A percentile compares a stretch with the other conserved stretches of the same genome.
phyloP scores from a whole-genome alignment of 805 yeast species.

The Yarrowia osloensis region DNA sequence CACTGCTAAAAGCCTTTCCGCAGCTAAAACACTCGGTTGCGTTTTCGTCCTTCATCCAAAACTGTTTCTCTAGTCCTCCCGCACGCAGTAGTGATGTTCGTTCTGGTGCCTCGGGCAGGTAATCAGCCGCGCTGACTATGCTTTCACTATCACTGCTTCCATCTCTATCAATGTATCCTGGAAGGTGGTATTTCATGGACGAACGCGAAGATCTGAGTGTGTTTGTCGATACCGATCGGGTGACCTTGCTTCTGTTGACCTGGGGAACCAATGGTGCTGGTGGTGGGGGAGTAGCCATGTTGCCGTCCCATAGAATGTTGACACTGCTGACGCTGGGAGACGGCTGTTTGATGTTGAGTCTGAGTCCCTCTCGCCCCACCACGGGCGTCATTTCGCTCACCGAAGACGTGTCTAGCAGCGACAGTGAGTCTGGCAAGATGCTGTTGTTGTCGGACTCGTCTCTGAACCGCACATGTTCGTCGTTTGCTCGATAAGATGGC shows the following conservation, averaged over 20 bases:
- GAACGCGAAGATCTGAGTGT: slow-evolving; percentile 19
- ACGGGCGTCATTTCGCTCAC: slow-evolving; percentile 25
- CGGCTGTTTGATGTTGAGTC: slow-evolving; percentile 10
- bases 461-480: slow-evolving; percentile 5
- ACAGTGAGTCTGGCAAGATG: slow-evolving; percentile 17
- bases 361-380: neutral
- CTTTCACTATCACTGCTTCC: slow-evolving; percentile 39
- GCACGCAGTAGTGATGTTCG: slow-evolving; percentile 32
- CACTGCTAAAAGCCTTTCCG: slow-evolving; percentile 60
- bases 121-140: slow-evolving; percentile 34
- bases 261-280: slow-evolving; percentile 3
- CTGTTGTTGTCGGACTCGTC: slow-evolving; percentile 19
- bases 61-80: slow-evolving; percentile 61
- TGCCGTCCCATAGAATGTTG: slow-evolving; percentile 23
- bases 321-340: slow-evolving; percentile 19
- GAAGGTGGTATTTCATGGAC: slow-evolving; percentile 22
- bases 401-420: slow-evolving; percentile 19
- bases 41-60: slow-evolving; percentile 95
- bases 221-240: slow-evolving; percentile 21
- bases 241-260: slow-evolving; percentile 8
- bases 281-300: slow-evolving; percentile 21
- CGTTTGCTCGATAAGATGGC: neutral
- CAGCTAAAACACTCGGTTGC: slow-evolving; percentile 87
- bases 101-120: slow-evolving; percentile 31
- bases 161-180: slow-evolving; percentile 33